These are phyloP conservation scores for Crithidia thermophila DNA, from an alignment of 208 protist species.

Conservation along the genomic window DNA sequence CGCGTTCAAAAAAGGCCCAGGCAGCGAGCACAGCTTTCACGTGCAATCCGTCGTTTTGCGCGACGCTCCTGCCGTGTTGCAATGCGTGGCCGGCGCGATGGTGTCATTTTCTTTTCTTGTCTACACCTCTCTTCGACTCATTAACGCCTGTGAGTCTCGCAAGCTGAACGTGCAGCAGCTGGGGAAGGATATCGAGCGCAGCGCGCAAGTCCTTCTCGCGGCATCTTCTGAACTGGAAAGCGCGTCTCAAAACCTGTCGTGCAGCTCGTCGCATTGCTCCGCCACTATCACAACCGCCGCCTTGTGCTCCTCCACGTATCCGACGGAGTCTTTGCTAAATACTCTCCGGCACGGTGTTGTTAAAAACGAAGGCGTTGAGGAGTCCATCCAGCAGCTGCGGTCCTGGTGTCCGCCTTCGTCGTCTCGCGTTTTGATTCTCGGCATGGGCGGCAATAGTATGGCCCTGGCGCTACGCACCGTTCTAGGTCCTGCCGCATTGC, in stretches of 20 bases:
- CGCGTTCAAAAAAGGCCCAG: slow-evolving; percentile 34
- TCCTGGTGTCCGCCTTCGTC: slow-evolving; percentile 30
- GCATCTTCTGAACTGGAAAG: slow-evolving; percentile 1
- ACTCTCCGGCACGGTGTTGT: neutral
- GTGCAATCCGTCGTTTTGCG: slow-evolving; percentile 71
- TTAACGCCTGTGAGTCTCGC: slow-evolving; percentile 4
- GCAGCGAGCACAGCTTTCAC: slow-evolving; percentile 58
- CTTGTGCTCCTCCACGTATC: too few species aligned
- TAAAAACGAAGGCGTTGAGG: neutral
- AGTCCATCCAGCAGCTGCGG: neutral
- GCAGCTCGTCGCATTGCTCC: too few species aligned
- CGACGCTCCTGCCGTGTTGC: slow-evolving; percentile 51
- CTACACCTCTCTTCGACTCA: slow-evolving; percentile 32
- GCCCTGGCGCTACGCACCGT: slow-evolving; percentile 54
- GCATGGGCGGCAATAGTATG: slow-evolving; percentile 89
- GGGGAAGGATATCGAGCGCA: neutral
- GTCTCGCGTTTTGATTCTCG: slow-evolving; percentile 56
- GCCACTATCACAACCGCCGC: too few species aligned
- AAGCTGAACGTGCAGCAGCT: neutral
- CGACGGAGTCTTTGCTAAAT: too few species aligned
- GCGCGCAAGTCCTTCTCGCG: neutral
- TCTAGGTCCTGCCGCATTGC: slow-evolving; percentile 41
- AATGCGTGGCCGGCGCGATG: slow-evolving; percentile 81
- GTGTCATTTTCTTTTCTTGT: slow-evolving; percentile 67
- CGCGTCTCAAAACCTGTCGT: too few species aligned